Percentiles rank a stretch among this genome's conserved stretches.
phyloP scores from a whole-genome alignment of 805 yeast species.

The Teunomyces pallodes region DNA sequence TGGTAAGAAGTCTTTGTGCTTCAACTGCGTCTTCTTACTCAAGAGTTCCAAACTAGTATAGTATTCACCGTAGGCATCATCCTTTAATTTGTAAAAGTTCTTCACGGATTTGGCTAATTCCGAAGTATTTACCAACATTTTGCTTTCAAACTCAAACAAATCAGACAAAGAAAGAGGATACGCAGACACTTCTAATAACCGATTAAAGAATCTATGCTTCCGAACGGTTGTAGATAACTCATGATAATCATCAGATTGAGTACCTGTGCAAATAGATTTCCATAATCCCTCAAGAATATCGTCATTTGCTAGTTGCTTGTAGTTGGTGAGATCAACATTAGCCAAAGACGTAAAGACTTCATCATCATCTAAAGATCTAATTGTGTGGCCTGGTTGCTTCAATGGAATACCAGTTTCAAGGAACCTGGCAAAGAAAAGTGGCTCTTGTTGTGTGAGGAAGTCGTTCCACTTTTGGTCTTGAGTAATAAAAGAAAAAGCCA shows the following conservation, averaged over 20 bases:
- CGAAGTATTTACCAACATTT: conserved; percentile 19
- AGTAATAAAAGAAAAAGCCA: conserved; percentile 5
- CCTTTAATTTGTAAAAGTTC: conserved; percentile 44
- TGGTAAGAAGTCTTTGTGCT: neutral
- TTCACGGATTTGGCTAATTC: conserved; percentile 20
- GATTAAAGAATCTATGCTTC: conserved; percentile 30
- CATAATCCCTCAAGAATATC: conserved; percentile 15
- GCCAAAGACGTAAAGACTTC: conserved; percentile 21
- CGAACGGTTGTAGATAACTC: conserved; percentile 14
- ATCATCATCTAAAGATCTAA: neutral
- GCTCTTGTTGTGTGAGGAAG: neutral
- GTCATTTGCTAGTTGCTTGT: conserved; percentile 5
- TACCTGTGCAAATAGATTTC: conserved; percentile 13
- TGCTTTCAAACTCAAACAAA: conserved; percentile 16
- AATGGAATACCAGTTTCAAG: conserved; percentile 12
- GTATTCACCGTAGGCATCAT: conserved; percentile 34
- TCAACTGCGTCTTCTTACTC: neutral
- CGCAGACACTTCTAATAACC: conserved; percentile 13
- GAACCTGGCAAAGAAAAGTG: conserved; percentile 10
- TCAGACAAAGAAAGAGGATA: conserved; percentile 1
- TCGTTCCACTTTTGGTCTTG: neutral
- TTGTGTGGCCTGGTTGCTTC: neutral
- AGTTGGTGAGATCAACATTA: conserved; percentile 15
- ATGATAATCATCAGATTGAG: conserved; percentile 20
- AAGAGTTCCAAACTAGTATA: conserved; percentile 12